Evolutionary conservation across 208 protist species (phyloP).

Genomic region (Porcisia hertigi): DNA sequence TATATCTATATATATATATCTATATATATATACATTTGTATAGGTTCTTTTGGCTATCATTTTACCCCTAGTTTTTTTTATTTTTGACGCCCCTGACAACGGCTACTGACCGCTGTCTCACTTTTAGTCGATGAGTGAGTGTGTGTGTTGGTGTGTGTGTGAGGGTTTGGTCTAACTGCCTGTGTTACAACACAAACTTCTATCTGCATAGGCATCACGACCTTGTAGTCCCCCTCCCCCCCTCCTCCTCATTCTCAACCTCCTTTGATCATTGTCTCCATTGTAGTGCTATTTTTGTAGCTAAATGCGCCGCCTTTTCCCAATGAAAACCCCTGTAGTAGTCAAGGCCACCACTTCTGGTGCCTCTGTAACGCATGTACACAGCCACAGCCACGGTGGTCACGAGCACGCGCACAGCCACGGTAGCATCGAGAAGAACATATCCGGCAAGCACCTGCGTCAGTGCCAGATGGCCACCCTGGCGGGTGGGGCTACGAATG

Average conservation of each 20-base stretch:
- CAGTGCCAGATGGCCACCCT: slow-evolving; percentile 75
- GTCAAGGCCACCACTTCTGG: slow-evolving; percentile 11
- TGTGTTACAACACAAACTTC: neutral
- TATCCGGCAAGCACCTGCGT: slow-evolving; percentile 56
- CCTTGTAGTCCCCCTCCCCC: neutral
- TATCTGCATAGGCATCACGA: neutral
- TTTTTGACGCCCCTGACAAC: neutral
- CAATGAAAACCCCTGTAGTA: slow-evolving; percentile 20
- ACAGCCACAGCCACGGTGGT: slow-evolving; percentile 49
- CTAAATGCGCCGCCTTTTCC: slow-evolving; percentile 41
- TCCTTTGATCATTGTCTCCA: neutral
- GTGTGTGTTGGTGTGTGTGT: neutral
- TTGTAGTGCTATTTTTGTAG: slow-evolving; percentile 15
- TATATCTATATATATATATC: too few relatives aligned
- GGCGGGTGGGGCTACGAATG: slow-evolving; percentile 67
- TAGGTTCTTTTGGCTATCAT: too few relatives aligned
- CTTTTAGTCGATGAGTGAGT: neutral
- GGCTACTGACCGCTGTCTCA: neutral
- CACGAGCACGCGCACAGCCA: slow-evolving; percentile 52
- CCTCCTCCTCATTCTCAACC: neutral
- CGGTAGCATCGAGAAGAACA: slow-evolving; percentile 44
- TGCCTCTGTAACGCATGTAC: slow-evolving; percentile 3
- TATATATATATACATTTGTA: neutral
- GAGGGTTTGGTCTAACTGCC: neutral
- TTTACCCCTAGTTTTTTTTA: too few relatives aligned